These are phyloP conservation scores for Madurella mycetomatis DNA, from an alignment of 2,329 filamentous ascomycete species.

Conservation along the genomic window DNA sequence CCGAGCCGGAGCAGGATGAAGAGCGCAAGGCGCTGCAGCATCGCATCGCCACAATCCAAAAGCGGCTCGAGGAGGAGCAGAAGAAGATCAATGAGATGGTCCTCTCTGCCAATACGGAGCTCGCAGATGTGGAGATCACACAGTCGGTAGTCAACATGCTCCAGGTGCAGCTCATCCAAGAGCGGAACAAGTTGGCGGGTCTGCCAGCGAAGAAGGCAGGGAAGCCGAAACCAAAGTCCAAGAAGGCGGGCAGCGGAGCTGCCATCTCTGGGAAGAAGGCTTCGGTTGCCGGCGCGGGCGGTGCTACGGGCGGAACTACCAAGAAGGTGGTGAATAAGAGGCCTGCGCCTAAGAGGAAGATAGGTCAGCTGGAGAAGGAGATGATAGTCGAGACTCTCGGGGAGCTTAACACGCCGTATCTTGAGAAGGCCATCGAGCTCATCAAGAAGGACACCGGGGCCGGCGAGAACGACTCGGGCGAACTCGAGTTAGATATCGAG, in stretches of 20 bases:
- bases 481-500: constrained; percentile 58
- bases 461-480: constrained; percentile 57
- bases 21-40: constrained; percentile 30
- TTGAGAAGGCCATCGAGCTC: constrained; percentile 77
- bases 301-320: constrained; percentile 31
- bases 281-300: constrained; percentile 16
- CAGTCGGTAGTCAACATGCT: constrained; percentile 60
- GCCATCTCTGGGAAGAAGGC: constrained; percentile 22
- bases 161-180: constrained; percentile 67
- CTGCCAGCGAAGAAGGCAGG: constrained; percentile 47
- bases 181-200: constrained; percentile 57
- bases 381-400: constrained; percentile 83
- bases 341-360: constrained; percentile 48
- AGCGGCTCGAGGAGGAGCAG: constrained; percentile 52
- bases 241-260: constrained; percentile 32
- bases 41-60: constrained; percentile 50
- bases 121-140: constrained; percentile 51
- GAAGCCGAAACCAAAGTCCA: constrained; percentile 41
- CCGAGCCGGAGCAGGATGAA: constrained; percentile 55
- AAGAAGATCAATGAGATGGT: constrained; percentile 54
- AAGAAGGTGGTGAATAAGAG: constrained; percentile 43
- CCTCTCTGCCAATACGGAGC: constrained; percentile 46
- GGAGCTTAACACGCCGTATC: constrained; percentile 70
- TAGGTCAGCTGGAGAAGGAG: constrained; percentile 80
- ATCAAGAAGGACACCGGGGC: constrained; percentile 81